A percentile compares a stretch with the other conserved stretches of the same genome.
phyloP scores from a whole-genome alignment of 2,329 filamentous ascomycete species.

The Pseudocercospora macadamiae region DNA sequence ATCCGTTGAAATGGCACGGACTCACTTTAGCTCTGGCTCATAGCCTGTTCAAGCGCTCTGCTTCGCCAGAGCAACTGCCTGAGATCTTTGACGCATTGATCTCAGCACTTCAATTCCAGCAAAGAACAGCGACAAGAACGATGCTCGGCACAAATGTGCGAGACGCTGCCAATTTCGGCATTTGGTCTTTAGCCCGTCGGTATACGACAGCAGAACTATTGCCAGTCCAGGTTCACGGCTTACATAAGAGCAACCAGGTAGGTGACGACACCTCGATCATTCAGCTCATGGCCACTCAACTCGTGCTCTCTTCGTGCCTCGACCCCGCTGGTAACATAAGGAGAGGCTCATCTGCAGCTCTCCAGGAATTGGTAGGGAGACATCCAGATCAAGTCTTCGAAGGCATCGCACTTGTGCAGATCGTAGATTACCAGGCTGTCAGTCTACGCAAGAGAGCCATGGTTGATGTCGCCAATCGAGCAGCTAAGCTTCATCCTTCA shows the following conservation, averaged over 20 bases:
- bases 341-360: slow-evolving; percentile 85
- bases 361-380: slow-evolving; percentile 91
- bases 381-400: slow-evolving; percentile 82
- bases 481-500: slow-evolving; percentile 63
- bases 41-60: slow-evolving; percentile 80
- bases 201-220: slow-evolving; percentile 81
- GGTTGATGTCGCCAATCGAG: slow-evolving; percentile 71
- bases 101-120: slow-evolving; percentile 83
- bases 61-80: slow-evolving; percentile 69
- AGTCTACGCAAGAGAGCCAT: slow-evolving; percentile 84
- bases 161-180: slow-evolving; percentile 93
- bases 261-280: slow-evolving; percentile 42
- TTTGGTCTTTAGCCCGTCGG: slow-evolving; percentile 87
- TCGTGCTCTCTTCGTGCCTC: slow-evolving; percentile 79
- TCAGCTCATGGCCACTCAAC: slow-evolving; percentile 74
- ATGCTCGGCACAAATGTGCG: slow-evolving; percentile 88
- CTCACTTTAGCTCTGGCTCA: slow-evolving; percentile 85
- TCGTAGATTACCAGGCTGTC: slow-evolving; percentile 90
- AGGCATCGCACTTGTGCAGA: slow-evolving; percentile 84
- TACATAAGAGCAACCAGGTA: slow-evolving; percentile 18
- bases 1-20: slow-evolving; percentile 88
- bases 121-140: slow-evolving; percentile 79
- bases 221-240: slow-evolving; percentile 52
- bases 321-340: slow-evolving; percentile 93
- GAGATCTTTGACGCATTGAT: slow-evolving; percentile 77